Percentiles rank a stretch among this genome's conserved stretches.
These are phyloP conservation scores for Hordeum marinum DNA, from an alignment of 176 grass and related monocot genomes.

Conservation along the genomic window DNA sequence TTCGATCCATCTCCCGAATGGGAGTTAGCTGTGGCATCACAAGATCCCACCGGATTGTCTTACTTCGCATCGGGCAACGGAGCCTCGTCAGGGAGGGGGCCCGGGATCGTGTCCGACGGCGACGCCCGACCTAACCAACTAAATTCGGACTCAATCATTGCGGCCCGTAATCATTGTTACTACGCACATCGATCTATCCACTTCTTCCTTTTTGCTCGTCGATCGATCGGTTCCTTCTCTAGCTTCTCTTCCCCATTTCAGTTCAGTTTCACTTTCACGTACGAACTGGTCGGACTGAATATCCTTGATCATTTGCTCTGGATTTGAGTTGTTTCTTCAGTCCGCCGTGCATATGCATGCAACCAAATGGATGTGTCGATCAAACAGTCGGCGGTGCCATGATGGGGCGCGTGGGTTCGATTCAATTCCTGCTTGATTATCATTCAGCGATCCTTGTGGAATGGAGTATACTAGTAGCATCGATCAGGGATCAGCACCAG, in stretches of 20 bases:
- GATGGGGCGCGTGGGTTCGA: conserved; percentile 20
- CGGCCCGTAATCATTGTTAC: conserved; percentile 21
- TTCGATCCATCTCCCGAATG: not conserved
- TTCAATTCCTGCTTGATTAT: not conserved
- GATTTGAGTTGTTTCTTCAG: not conserved
- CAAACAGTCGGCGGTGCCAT: not conserved
- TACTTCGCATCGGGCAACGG: conserved; percentile 6
- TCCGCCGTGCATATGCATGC: not conserved
- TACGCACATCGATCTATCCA: not conserved
- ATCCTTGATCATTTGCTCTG: not conserved
- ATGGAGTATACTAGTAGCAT: not conserved
- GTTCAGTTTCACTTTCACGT: not conserved
- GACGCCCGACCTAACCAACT: conserved; percentile 35
- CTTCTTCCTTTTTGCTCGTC: not conserved
- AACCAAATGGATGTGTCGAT: not conserved
- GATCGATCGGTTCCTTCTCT: not conserved
- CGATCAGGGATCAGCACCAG: not conserved
- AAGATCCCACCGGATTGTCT: conserved; percentile 37
- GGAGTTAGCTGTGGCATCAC: conserved; percentile 33
- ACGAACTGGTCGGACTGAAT: not conserved
- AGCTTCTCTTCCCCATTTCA: too few species aligned
- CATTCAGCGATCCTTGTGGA: not conserved
- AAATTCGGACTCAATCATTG: conserved; percentile 27
- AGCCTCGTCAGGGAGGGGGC: not conserved
- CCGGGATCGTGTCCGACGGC: conserved; percentile 40